phyloP scores from a whole-genome alignment of 2,329 filamentous ascomycete species.

The Dothiorella sarmentorum region DNA sequence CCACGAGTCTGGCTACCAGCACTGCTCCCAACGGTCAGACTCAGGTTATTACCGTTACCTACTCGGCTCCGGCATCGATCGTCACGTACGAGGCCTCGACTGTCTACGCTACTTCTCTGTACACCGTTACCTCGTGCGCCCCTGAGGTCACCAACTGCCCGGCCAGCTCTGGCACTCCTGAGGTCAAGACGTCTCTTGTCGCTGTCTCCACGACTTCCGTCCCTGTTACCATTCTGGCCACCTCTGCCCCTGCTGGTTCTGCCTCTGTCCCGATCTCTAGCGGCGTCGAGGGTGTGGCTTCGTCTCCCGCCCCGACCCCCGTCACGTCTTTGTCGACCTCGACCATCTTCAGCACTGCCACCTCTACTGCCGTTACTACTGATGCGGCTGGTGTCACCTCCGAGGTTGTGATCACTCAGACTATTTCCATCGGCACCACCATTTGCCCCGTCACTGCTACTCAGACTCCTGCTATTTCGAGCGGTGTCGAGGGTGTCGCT shows the following conservation, averaged over 20 bases:
- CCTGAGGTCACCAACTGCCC: slow-evolving; percentile 3
- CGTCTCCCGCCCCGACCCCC: background rate
- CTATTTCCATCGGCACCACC: slow-evolving; percentile 6
- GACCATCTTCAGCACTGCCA: background rate
- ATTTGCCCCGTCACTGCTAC: slow-evolving; percentile 18
- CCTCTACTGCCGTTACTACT: background rate
- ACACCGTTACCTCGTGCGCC: slow-evolving; percentile 13
- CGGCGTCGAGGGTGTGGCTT: background rate
- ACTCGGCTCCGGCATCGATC: too few species aligned
- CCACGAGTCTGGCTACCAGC: too few species aligned
- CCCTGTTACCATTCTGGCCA: background rate
- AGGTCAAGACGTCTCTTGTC: background rate
- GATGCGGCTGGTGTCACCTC: slow-evolving; percentile 16
- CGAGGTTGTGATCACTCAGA: slow-evolving; percentile 10
- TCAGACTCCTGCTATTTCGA: background rate
- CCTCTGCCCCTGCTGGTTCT: background rate
- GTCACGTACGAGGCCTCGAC: slow-evolving; percentile 13
- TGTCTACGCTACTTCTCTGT: slow-evolving; percentile 11
- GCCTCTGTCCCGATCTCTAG: background rate
- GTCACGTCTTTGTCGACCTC: slow-evolving; percentile 40
- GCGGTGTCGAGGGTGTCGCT: background rate
- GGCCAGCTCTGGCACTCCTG: too few species aligned
- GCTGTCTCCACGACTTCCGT: background rate
- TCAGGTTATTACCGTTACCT: too few species aligned
- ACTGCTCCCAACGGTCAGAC: too few species aligned